Conservation (phyloP, 306 rosid genomes). For the Trichosanthes truncata region DNA sequence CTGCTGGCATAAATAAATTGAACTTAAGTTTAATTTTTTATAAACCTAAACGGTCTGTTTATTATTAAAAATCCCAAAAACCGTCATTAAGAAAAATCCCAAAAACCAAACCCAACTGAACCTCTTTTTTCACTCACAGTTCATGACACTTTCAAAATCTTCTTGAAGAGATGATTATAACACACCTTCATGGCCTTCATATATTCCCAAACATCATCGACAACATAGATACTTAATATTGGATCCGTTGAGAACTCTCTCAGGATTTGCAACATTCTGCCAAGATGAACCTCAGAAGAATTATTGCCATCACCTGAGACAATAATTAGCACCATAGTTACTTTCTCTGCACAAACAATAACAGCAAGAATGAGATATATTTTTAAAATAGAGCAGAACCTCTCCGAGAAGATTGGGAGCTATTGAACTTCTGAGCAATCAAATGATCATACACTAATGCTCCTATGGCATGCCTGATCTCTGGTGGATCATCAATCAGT, state of each 20-base stretch:
- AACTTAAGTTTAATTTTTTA: neutral
- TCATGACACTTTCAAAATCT: neutral
- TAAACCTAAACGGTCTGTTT: neutral
- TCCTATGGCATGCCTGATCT: conserved; percentile 95
- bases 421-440: conserved; percentile 81
- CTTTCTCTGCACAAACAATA: conserved; percentile 15
- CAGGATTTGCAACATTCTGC: conserved; percentile 83
- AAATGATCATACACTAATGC: conserved; percentile 88
- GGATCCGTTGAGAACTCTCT: conserved; percentile 92
- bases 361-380: conserved; percentile 9
- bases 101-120: neutral
- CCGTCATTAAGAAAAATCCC: neutral
- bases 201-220: conserved; percentile 98
- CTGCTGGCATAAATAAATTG: neutral
- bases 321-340: conserved; percentile 13
- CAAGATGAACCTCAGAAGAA: conserved; percentile 79
- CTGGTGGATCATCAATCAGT: conserved; percentile 84
- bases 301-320: conserved; percentile 51
- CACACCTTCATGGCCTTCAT: conserved; percentile 91
- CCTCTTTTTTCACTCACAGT: neutral
- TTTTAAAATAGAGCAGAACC: conserved; percentile 26
- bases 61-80: neutral
- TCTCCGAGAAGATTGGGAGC: conserved; percentile 55
- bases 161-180: neutral
- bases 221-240: conserved; percentile 75